These are phyloP conservation scores for Mucor circinelloides DNA, from an alignment of 371 early-diverging fungal genomes.

Conservation along the genomic window DNA sequence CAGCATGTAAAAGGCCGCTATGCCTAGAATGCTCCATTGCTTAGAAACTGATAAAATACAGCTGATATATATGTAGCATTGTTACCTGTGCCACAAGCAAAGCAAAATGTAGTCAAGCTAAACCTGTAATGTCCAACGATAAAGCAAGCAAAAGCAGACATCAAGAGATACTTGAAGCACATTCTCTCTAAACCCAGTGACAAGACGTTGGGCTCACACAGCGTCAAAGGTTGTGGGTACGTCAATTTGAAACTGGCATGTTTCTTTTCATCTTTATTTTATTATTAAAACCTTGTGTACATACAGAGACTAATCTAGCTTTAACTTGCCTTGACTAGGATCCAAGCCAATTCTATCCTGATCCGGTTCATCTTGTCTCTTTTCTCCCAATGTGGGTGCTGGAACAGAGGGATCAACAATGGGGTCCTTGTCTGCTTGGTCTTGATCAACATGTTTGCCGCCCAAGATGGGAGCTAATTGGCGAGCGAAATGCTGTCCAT, in stretches of 20 bases:
- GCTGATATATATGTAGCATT: background rate
- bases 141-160: background rate
- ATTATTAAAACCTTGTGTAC: background rate
- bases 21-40: background rate
- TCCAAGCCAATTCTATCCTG: constrained; percentile 12
- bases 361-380: constrained; percentile 15
- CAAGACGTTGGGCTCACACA: background rate
- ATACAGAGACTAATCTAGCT: constrained; percentile 9
- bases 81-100: background rate
- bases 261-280: background rate
- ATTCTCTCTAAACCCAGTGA: background rate
- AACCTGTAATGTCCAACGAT: background rate
- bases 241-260: constrained; percentile 6
- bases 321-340: constrained; percentile 17
- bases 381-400: constrained; percentile 11
- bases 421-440: background rate
- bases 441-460: constrained; percentile 17
- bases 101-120: background rate
- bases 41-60: background rate
- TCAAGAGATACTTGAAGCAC: constrained; percentile 2
- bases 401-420: background rate
- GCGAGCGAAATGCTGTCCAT: constrained; percentile 15
- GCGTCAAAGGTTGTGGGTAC: background rate
- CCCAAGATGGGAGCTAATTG: constrained; percentile 21
- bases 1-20: background rate